Conservation (phyloP, 116 monocot genomes). For the Trichopus zeylanicus region DNA sequence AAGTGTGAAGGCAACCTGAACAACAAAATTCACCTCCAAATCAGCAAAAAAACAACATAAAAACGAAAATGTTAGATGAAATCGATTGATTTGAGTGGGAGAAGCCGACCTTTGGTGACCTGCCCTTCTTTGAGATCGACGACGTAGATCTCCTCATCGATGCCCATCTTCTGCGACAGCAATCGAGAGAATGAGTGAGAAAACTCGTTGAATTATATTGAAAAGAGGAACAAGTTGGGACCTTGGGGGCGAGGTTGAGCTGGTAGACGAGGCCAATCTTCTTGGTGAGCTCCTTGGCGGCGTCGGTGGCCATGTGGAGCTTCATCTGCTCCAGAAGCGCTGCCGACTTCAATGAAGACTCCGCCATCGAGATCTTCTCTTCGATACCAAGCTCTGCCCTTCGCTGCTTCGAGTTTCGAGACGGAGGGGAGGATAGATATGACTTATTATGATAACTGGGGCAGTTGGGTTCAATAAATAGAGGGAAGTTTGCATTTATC, state of each 20-base stretch:
- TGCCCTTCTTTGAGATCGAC: slow-evolving; percentile 89
- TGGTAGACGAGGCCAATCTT: slow-evolving; percentile 86
- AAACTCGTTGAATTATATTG: too few species aligned
- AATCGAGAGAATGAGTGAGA: background rate
- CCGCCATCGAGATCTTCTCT: too few species aligned
- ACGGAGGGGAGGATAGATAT: too few species aligned
- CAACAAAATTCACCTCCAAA: background rate
- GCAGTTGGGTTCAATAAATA: too few species aligned
- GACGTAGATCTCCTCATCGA: slow-evolving; percentile 86
- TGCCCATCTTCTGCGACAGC: slow-evolving; percentile 63
- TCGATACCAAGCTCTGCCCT: too few species aligned
- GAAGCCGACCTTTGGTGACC: slow-evolving; percentile 86
- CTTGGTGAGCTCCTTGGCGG: slow-evolving; percentile 51
- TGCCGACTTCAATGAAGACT: slow-evolving; percentile 46
- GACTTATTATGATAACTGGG: too few species aligned
- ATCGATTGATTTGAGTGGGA: too few species aligned
- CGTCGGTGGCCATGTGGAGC: slow-evolving; percentile 61
- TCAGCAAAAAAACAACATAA: background rate
- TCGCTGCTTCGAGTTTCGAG: too few species aligned
- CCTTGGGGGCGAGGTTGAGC: slow-evolving; percentile 94
- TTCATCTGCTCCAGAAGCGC: slow-evolving; percentile 84
- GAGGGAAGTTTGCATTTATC: too few species aligned
- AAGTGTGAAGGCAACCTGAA: too few species aligned
- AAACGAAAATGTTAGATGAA: background rate
- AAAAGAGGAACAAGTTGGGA: too few species aligned